Evolutionary conservation across 805 yeast species (phyloP), one percentile per base, ranked within the genome.

Genomic region (Spathaspora hagerdaliae): DNA sequence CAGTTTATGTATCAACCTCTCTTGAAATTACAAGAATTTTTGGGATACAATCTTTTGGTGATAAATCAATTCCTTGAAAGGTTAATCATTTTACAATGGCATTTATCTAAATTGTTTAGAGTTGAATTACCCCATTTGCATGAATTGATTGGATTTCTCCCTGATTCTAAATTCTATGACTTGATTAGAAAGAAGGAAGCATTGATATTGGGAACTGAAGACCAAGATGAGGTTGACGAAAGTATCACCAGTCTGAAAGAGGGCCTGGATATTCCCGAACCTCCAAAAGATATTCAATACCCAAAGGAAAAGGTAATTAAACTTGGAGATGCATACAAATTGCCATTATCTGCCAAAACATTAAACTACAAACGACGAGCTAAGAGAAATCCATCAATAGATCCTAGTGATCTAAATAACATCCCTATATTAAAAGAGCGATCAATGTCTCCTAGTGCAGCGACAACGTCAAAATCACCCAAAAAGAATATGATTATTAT

Each of bases 151-250:
- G 44, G 36, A 24, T 54, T 46, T 32, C 44, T 63, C 14, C 69
- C 69, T 1, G 54, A 57, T 41, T 38, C 55, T 8, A 53, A 51
- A 10, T 62, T 61, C 46, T 61, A 55, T 35, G 52, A 57, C 24
- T 51, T 67, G 19, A 62, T 71, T 5, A 65, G 64, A 41, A 57
- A 57, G 36, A 69, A 67, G 44, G 71, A 68, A 49, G 48, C 54
- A 41, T 49, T 58, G 39, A 55, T 70, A 51, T 38, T 58, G 7
- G 58, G 59, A 6, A 39, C 26, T n/a, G 52, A 48, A n/a, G 54
- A 49, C 2, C 50, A 45, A 0, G 57, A 51, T 6, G 54, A 46
- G 6, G 46, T 26, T 14, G 48, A 44, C 14, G 24, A 19, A 19
- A 19, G 24, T 19, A 19, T 5, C 24, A 19, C 24, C 24, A 19